Evolutionary conservation across 371 early-diverging fungal genomes (phyloP).

Genomic region (Mortierella sp.): DNA sequence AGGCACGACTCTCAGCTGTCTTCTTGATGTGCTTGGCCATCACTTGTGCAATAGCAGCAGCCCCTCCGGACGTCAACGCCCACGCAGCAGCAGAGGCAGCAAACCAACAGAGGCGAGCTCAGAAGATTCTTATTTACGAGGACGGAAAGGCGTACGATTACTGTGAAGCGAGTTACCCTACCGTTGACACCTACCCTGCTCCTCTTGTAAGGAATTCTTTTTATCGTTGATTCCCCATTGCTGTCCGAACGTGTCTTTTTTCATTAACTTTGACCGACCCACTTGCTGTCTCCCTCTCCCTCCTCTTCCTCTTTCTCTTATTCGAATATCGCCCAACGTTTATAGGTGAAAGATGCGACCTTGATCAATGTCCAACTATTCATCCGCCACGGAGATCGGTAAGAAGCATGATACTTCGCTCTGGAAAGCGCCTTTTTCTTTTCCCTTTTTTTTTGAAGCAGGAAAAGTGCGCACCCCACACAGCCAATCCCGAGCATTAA

Average conservation of each 20-base stretch:
- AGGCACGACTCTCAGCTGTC: neutral
- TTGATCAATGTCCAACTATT: neutral
- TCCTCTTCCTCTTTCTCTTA: neutral
- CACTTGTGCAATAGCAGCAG: neutral
- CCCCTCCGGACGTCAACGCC: neutral
- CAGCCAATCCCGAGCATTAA: too few relatives aligned
- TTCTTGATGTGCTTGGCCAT: neutral
- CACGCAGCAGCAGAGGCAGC: neutral
- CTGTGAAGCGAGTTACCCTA: neutral
- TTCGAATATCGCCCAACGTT: neutral
- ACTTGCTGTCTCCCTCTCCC: neutral
- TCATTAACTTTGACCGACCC: neutral
- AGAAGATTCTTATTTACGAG: neutral
- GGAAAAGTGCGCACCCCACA: too few relatives aligned
- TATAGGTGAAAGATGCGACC: neutral
- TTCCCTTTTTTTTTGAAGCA: neutral
- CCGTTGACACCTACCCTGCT: neutral
- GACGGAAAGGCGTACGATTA: neutral
- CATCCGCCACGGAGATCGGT: constrained; percentile 6
- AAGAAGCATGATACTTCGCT: neutral
- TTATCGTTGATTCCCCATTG: neutral
- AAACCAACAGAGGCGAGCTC: neutral
- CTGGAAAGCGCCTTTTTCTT: neutral
- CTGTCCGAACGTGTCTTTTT: neutral
- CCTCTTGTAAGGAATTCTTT: neutral